These are phyloP conservation scores for Ambrosiella beaveri DNA, from an alignment of 2,329 filamentous ascomycete species.

Conservation along the genomic window DNA sequence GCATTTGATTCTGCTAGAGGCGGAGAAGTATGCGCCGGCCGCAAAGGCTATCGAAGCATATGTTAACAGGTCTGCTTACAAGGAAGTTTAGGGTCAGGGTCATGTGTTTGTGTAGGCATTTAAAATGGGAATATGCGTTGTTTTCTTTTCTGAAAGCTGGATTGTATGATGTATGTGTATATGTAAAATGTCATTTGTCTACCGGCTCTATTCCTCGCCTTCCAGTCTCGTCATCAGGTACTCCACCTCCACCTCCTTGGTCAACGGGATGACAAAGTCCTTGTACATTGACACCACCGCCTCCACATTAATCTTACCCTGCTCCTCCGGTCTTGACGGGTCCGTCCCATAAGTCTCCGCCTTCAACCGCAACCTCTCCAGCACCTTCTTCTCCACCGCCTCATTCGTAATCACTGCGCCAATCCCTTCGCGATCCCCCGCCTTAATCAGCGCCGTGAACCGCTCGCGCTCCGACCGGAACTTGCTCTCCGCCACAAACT, in stretches of 20 bases:
- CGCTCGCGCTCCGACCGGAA: conserved; percentile 67
- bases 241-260: conserved; percentile 96
- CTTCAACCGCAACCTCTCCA: conserved; percentile 74
- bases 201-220: conserved; percentile 15
- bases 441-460: conserved; percentile 70
- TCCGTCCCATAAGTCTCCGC: conserved; percentile 87
- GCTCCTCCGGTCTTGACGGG: conserved; percentile 46
- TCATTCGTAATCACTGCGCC: conserved; percentile 80
- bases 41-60: conserved; percentile 63
- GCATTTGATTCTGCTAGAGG: conserved; percentile 75
- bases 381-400: conserved; percentile 76
- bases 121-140: no score
- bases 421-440: conserved; percentile 62
- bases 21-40: conserved; percentile 53
- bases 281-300: conserved; percentile 82
- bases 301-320: conserved; percentile 75
- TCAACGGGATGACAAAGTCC: conserved; percentile 87
- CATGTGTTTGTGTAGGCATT: not conserved
- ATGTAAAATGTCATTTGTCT: conserved; percentile 13
- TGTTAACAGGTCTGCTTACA: conserved; percentile 30
- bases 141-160: no score
- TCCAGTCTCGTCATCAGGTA: conserved; percentile 88
- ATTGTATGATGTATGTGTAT: no score
- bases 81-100: not conserved
- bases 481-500: conserved; percentile 94